A percentile compares a stretch with the other conserved stretches of the same genome.
These are phyloP conservation scores for Acanthamoeba healyi DNA, from an alignment of 208 protist genomes.

Conservation along the genomic window DNA sequence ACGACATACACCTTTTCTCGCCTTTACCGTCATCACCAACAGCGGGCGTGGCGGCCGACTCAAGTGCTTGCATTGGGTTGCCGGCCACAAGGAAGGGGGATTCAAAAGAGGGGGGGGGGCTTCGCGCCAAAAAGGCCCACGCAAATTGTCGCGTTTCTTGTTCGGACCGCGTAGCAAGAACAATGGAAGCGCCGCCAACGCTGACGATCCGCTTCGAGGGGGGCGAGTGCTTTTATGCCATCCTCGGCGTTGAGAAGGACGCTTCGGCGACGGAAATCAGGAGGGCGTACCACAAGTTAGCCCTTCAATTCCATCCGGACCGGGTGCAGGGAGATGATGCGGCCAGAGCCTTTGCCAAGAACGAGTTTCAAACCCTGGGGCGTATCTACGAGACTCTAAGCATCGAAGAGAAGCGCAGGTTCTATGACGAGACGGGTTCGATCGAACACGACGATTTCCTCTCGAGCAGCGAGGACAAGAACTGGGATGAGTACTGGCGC, in stretches of 20 bases:
- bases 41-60: no score
- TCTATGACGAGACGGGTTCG: slow-evolving; percentile 58
- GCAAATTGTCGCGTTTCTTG: not conserved
- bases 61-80: no score
- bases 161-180: not conserved
- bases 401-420: slow-evolving; percentile 19
- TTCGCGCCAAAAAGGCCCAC: slow-evolving; percentile 4
- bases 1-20: no score
- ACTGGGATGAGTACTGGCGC: slow-evolving; percentile 69
- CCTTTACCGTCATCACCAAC: no score
- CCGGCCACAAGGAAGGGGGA: no score
- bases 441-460: slow-evolving; percentile 52
- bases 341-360: not conserved
- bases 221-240: slow-evolving; percentile 92
- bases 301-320: slow-evolving; percentile 95
- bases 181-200: not conserved
- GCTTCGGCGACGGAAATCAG: slow-evolving; percentile 92
- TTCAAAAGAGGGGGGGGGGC: no score
- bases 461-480: slow-evolving; percentile 5
- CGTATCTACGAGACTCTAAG: slow-evolving; percentile 64
- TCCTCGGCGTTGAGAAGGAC: slow-evolving; percentile 91
- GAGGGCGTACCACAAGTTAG: slow-evolving; percentile 94
- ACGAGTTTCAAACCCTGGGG: slow-evolving; percentile 59
- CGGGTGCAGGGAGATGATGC: slow-evolving; percentile 74
- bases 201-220: slow-evolving; percentile 1